Percentiles rank a stretch among this genome's conserved stretches.
Evolutionary conservation across 768 basidiomycete genomes (phyloP).

Genomic region (Hericium alpestre): DNA sequence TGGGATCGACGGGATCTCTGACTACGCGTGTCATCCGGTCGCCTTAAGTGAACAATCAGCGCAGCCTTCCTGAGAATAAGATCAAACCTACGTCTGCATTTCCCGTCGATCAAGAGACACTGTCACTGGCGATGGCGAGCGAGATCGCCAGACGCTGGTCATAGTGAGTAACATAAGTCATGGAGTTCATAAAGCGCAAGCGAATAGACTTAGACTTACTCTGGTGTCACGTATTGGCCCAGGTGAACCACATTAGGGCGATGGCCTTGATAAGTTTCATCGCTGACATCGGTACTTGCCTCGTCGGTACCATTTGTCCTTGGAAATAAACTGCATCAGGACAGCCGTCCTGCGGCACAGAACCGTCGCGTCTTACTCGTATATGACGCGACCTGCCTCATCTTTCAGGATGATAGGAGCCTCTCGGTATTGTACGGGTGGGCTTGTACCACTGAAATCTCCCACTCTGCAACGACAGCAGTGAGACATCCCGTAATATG

Average conservation of each 20-base stretch:
- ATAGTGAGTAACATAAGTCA: background rate
- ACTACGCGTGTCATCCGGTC: background rate
- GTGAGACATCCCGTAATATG: background rate
- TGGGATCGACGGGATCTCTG: background rate
- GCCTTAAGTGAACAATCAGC: too few relatives aligned
- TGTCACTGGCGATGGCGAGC: constrained; percentile 6
- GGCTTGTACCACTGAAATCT: constrained; percentile 7
- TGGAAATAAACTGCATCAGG: background rate
- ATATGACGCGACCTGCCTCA: constrained; percentile 7
- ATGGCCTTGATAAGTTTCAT: constrained; percentile 3
- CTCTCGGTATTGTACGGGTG: constrained; percentile 6
- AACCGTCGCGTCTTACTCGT: constrained; percentile 2
- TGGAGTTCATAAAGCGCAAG: background rate
- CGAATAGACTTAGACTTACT: constrained; percentile 2
- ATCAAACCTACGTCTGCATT: too few relatives aligned
- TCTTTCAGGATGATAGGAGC: constrained; percentile 11
- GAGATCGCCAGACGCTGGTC: background rate
- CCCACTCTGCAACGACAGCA: constrained; percentile 7
- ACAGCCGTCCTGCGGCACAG: background rate
- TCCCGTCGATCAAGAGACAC: constrained; percentile 11
- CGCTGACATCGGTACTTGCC: constrained; percentile 6
- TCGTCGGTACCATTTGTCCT: constrained; percentile 2
- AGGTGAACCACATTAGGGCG: constrained; percentile 13
- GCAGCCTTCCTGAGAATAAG: too few relatives aligned
- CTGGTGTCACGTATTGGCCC: constrained; percentile 5